Evolutionary conservation across 305 asterid genomes (phyloP), one percentile per base, ranked within the genome.

Genomic region (Fraxinus nigra): DNA sequence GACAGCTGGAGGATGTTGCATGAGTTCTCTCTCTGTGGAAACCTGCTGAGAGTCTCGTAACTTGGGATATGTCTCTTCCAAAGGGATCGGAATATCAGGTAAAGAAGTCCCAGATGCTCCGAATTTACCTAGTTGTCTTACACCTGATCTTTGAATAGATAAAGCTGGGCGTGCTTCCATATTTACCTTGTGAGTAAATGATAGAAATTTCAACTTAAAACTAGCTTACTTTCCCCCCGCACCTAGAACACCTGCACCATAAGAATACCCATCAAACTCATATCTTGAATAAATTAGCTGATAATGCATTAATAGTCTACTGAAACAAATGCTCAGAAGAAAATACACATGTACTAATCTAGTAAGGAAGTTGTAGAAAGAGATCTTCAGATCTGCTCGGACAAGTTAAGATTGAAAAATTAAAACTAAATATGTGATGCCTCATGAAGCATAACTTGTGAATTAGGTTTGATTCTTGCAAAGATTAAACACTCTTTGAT

Each of bases 81-180:
- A 79, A 40, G 90, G 81, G 48, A 89, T 83, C 69, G 97, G 93
- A 84, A 83, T 85, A 79, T 87, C 88, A 84, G 93, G 90, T 74
- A 86, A 84, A 48, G 95, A 84, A 86, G 91, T 86, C 65, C 90
- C 87, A 32, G 97, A 89, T 83, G 87, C 89, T 65, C 95, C 93
- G 85, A 77, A 87, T 80, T 84, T 89, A 86, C 86, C 84, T 82
- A 88, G 84, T 86, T 90, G 93, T 72, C 86, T 87, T 69, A 92
- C 82, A 75, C 89, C 88, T 61, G 94, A 81, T 80, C 96, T 89
- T 84, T 92, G 96, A 85, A 93, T 81, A 65, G 92, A 87, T 72
- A 92, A 61, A 87, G 63, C 63, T 51, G 24, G 63, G 63, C 63
- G 63, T 5, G 63, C 84, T 78, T 89, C 91, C 92, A 89, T 89